phyloP scores from a whole-genome alignment of 2,329 filamentous ascomycete genomes.

The Coleophoma cylindrospora region DNA sequence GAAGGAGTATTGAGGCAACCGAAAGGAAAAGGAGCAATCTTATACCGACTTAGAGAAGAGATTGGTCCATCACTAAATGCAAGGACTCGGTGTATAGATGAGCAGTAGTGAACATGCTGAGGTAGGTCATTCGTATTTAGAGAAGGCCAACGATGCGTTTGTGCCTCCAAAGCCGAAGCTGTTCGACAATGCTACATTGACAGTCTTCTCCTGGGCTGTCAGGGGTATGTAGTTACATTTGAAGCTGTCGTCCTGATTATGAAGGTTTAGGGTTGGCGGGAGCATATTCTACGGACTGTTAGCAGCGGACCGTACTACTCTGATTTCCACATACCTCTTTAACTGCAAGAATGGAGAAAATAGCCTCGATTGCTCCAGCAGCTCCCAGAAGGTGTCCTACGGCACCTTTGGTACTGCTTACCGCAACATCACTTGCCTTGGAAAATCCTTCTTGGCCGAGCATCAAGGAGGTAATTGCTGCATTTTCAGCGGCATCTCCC shows the following conservation, averaged over 20 bases:
- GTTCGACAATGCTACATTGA: conserved; percentile 80
- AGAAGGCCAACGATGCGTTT: conserved; percentile 83
- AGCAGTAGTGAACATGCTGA: too few relatives aligned
- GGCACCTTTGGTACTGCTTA: conserved; percentile 93
- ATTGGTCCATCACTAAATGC: too few relatives aligned
- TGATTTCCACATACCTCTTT: conserved; percentile 55
- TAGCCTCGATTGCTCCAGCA: conserved; percentile 82
- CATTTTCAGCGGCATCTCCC: conserved; percentile 84
- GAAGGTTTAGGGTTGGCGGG: conserved; percentile 83
- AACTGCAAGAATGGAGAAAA: conserved; percentile 79
- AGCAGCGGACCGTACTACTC: background rate
- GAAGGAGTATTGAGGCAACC: too few relatives aligned
- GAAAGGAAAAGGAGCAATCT: too few relatives aligned
- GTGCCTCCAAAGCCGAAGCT: conserved; percentile 98
- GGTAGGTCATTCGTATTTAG: conserved; percentile 18
- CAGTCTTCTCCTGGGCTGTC: conserved; percentile 60
- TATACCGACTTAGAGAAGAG: too few relatives aligned
- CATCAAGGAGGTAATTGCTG: conserved; percentile 74
- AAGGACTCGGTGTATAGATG: too few relatives aligned
- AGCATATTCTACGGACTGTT: conserved; percentile 56
- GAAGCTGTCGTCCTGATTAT: conserved; percentile 59
- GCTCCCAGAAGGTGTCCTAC: conserved; percentile 89
- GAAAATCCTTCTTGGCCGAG: conserved; percentile 64
- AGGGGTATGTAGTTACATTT: conserved; percentile 83
- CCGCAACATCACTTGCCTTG: conserved; percentile 61